Conservation (phyloP, 805 yeast species). For the Cyberlindnera saturnus region DNA sequence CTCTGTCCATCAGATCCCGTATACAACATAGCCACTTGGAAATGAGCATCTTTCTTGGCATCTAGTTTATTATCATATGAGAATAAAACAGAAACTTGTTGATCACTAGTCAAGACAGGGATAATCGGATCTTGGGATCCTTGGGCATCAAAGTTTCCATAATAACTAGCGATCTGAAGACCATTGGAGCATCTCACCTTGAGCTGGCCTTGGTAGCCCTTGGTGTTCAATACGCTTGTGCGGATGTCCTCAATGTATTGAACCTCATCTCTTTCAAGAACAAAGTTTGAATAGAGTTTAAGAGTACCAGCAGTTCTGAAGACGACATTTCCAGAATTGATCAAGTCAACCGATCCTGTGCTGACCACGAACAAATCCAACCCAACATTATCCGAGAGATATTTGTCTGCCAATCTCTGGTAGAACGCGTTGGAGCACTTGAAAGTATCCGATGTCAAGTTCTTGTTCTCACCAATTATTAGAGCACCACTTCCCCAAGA, state of each 20-base stretch:
- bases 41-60: constrained; percentile 71
- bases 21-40: constrained; percentile 85
- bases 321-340: constrained; percentile 63
- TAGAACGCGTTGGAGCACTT: constrained; percentile 60
- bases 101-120: constrained; percentile 59
- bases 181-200: constrained; percentile 88
- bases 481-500: constrained; percentile 73
- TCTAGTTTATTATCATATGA: constrained; percentile 71
- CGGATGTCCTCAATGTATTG: constrained; percentile 55
- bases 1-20: constrained; percentile 73
- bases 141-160: constrained; percentile 45
- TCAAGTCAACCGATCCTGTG: constrained; percentile 59
- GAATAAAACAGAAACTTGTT: constrained; percentile 64
- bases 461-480: constrained; percentile 27
- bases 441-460: constrained; percentile 42
- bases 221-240: constrained; percentile 41
- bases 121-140: constrained; percentile 55
- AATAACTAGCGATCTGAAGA: constrained; percentile 69
- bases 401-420: constrained; percentile 49
- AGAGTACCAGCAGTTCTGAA: constrained; percentile 66
- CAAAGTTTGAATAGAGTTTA: constrained; percentile 61
- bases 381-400: constrained; percentile 56
- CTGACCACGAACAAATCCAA: constrained; percentile 72
- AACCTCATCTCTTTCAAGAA: constrained; percentile 62
- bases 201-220: constrained; percentile 76